Percentiles rank a stretch among this genome's conserved stretches.
phyloP scores from a whole-genome alignment of 202 grass and related monocot genomes.

The Dendrocalamus latiflorus region DNA sequence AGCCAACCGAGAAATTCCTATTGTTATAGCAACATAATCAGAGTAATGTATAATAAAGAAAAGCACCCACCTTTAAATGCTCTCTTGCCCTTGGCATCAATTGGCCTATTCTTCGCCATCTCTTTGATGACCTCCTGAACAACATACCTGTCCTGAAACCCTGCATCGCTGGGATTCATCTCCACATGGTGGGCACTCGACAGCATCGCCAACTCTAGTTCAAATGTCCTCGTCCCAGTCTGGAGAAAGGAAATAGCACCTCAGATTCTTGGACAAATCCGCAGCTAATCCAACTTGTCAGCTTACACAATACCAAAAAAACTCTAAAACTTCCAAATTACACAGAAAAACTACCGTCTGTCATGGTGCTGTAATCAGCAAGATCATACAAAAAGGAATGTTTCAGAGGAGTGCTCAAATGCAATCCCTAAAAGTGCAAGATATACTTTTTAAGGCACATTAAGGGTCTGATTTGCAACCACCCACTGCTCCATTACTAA shows the following conservation, averaged over 20 bases:
- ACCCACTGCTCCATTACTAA: neutral
- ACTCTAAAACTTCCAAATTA: neutral
- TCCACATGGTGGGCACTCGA: conserved; percentile 84
- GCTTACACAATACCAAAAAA: too few species aligned
- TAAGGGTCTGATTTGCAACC: too few species aligned
- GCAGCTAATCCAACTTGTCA: neutral
- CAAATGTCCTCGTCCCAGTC: conserved; percentile 80
- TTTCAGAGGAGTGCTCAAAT: neutral
- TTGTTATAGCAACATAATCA: too few species aligned
- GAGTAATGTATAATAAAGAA: too few species aligned
- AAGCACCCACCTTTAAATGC: conserved; percentile 72
- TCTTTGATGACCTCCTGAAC: conserved; percentile 99
- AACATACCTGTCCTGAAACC: conserved; percentile 96
- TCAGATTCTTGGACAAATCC: neutral
- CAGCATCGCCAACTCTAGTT: conserved; percentile 76
- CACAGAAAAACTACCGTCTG: neutral
- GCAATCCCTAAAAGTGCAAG: neutral
- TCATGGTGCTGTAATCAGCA: neutral
- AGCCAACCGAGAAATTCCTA: too few species aligned
- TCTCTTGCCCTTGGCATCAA: conserved; percentile 88
- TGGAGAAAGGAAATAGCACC: conserved; percentile 26
- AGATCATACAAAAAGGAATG: neutral
- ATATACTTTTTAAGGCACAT: neutral
- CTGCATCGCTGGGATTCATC: conserved; percentile 96
- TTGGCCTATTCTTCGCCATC: too few species aligned